A percentile compares a stretch with the other conserved stretches of the same genome.
Evolutionary conservation across 2,329 filamentous ascomycete genomes (phyloP).

Genomic region (Aspergillus ruber): DNA sequence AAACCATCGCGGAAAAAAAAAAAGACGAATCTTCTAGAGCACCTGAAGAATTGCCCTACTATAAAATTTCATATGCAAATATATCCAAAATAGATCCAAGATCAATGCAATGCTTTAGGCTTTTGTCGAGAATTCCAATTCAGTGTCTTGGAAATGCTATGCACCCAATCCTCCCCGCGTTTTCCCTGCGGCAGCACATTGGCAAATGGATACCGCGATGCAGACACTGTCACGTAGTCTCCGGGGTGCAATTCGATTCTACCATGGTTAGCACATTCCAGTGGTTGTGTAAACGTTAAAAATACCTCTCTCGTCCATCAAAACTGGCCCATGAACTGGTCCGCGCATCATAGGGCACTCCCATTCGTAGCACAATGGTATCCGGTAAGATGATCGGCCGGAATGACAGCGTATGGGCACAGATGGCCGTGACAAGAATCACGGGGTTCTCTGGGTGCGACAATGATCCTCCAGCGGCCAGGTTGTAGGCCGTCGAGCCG

Average conservation of each 20-base stretch:
- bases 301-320: constrained; percentile 74
- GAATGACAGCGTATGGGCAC: constrained; percentile 90
- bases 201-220: constrained; percentile 47
- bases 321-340: constrained; percentile 96
- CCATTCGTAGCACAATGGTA: constrained; percentile 85
- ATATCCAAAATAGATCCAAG: constrained; percentile 5
- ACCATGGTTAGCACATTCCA: not conserved
- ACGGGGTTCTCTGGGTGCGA: constrained; percentile 96
- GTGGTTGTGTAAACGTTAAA: not conserved
- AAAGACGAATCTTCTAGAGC: constrained; percentile 25
- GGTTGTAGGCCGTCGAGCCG: constrained; percentile 90
- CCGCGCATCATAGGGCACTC: constrained; percentile 88
- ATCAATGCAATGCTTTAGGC: constrained; percentile 35
- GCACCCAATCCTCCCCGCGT: constrained; percentile 45
- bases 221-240: constrained; percentile 49
- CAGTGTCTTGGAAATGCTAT: constrained; percentile 45
- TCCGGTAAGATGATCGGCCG: constrained; percentile 94
- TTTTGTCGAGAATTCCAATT: constrained; percentile 46
- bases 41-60: constrained; percentile 3
- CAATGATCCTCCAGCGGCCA: constrained; percentile 88
- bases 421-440: constrained; percentile 89
- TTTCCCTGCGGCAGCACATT: constrained; percentile 41
- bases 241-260: constrained; percentile 44
- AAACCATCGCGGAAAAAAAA: constrained; percentile 18
- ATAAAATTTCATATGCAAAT: constrained; percentile 2